Percentiles rank a stretch among this genome's conserved stretches.
Evolutionary conservation across 1,284 basidiomycete genomes (phyloP).

Genomic region (Boletus calvinii): DNA sequence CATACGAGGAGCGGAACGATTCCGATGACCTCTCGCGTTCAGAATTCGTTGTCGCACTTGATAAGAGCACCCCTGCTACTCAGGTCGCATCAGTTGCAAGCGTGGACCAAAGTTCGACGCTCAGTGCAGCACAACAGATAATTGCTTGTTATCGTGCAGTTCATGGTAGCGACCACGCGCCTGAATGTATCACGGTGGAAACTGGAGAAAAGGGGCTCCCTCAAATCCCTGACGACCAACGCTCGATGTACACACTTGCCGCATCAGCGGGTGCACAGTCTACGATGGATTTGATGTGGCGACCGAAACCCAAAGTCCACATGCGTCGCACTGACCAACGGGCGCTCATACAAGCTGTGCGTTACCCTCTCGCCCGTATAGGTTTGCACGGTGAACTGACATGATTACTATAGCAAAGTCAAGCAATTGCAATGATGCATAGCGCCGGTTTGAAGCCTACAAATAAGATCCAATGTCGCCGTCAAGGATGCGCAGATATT

Average conservation of each 20-base stretch:
- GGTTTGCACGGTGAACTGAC: conserved; percentile 7
- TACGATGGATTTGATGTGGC: conserved; percentile 34
- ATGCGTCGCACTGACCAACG: conserved; percentile 35
- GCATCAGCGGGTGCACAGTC: conserved; percentile 14
- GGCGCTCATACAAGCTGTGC: conserved; percentile 42
- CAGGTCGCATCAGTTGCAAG: conserved; percentile 2
- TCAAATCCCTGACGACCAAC: conserved; percentile 25
- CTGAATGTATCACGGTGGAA: conserved; percentile 3
- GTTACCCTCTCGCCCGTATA: conserved; percentile 15
- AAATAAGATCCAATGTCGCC: conserved; percentile 44
- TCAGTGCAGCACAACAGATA: conserved; percentile 43
- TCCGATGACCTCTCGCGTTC: conserved; percentile 15
- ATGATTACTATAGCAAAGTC: conserved; percentile 35
- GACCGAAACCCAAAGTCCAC: conserved; percentile 33
- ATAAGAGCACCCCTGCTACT: conserved; percentile 4
- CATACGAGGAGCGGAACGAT: conserved; percentile 13
- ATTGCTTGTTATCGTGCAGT: conserved; percentile 37
- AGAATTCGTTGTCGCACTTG: conserved; percentile 7
- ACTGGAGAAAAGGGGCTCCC: conserved; percentile 18
- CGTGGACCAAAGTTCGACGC: conserved; percentile 12
- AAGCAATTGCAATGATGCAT: conserved; percentile 42
- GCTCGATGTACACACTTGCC: conserved; percentile 30
- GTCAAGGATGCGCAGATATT: conserved; percentile 51
- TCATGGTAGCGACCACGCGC: conserved; percentile 1
- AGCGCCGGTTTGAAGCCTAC: conserved; percentile 27